Percentiles rank a stretch among this genome's conserved stretches.
phyloP scores from a whole-genome alignment of 2,329 filamentous ascomycete species.

The Scedosporium apiospermum region DNA sequence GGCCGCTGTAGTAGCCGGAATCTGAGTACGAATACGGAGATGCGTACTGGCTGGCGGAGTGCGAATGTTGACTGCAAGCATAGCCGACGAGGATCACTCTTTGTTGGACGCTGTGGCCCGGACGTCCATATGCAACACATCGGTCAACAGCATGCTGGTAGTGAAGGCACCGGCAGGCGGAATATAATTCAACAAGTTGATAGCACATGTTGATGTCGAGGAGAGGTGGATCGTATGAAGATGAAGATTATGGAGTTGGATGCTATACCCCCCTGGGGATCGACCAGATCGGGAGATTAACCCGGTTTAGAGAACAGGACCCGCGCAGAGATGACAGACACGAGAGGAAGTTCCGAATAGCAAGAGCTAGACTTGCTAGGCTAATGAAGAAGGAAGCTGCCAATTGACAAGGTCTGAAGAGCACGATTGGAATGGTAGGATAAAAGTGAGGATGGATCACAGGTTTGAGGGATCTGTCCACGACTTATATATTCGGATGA shows the following conservation, averaged over 20 bases:
- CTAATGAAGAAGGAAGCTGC: neutral
- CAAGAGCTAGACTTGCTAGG: neutral
- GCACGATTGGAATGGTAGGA: neutral
- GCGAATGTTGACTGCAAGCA: constrained; percentile 43
- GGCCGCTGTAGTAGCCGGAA: constrained; percentile 43
- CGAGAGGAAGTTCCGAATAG: neutral
- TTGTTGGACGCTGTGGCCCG: constrained; percentile 62
- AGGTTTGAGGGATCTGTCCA: neutral
- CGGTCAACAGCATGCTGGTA: constrained; percentile 80
- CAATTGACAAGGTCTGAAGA: neutral
- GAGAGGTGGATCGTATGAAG: neutral
- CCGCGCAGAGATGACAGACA: neutral
- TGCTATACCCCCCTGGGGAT: neutral
- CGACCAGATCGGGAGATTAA: neutral
- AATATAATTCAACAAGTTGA: constrained; percentile 76
- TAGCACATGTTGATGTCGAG: constrained; percentile 60
- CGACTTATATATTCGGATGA: neutral
- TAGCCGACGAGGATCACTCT: constrained; percentile 78
- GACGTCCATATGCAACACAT: constrained; percentile 65
- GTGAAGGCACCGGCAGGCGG: constrained; percentile 80
- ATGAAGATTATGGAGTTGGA: neutral
- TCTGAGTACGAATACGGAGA: constrained; percentile 38
- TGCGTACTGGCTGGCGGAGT: constrained; percentile 25
- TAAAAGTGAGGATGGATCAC: neutral
- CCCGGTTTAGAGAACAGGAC: too few relatives aligned